Evolutionary conservation across 768 basidiomycete genomes (phyloP), one percentile per base, ranked within the genome.

Genomic region (Naganishia antarctica): DNA sequence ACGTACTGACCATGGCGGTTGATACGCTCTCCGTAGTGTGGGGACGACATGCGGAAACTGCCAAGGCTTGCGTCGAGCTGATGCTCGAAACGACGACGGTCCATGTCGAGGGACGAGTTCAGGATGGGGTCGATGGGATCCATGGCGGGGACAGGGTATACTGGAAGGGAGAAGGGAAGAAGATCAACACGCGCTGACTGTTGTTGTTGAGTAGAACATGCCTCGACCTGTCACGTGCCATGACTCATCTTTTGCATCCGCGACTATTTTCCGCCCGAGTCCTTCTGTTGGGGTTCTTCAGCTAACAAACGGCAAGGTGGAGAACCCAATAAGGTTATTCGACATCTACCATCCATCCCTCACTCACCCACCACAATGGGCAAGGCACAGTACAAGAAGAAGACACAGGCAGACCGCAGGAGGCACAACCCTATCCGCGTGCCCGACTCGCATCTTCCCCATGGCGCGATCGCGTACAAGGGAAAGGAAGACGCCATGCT

Each of bases 381-480:
- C 70, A 96, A 94, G 78, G 85, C 89, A 43, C 91, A 93, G 74
- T 66, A 68, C 60, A 77, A 77, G 70, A 76, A 78, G 65, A 94
- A 93, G 80, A 90, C 91, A 74, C 83, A 84, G 63, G 73, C 83
- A 9, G 86, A 86, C 87, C 65, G 60, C n/a, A 85, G 89, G 46
- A 82, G 92, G 63, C 92, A 96, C 78, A 96, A 97, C 72, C 92
- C 92, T 8, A 83, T 96, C 80, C 29, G 92, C 37, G 91, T 97
- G 0, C 92, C 93, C 23, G 92, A 96, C 78, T 86, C 88, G 2
- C 91, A 96, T 81, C 80, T 97, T 3, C 86, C 89, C 3, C 84
- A 85, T 66, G 93, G 93, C 3, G 84, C 91, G 18, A 84, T 84
- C 2, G 83, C 51, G 21, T 13, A 31, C 48, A 53, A 31, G 26